These are phyloP conservation scores for Conringia planisiliqua DNA, from an alignment of 345 rosid species.

Conservation along the genomic window DNA sequence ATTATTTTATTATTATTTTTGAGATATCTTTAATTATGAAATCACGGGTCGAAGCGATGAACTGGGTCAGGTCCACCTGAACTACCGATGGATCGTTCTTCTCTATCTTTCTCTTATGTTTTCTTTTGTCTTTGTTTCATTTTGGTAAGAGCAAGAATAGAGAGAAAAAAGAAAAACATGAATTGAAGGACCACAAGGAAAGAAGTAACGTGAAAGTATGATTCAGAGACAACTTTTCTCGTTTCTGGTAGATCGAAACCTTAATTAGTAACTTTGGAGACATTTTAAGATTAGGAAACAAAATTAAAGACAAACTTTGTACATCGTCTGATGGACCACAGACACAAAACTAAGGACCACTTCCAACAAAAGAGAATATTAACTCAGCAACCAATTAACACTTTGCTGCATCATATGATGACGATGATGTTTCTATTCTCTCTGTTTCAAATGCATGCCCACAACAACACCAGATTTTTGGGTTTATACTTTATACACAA, in stretches of 20 bases:
- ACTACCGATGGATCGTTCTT: not conserved
- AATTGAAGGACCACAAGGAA: constrained; percentile 18
- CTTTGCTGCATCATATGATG: constrained; percentile 27
- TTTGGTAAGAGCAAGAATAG: not conserved
- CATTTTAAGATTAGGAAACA: constrained; percentile 20
- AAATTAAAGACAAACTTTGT: constrained; percentile 27
- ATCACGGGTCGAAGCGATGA: not conserved
- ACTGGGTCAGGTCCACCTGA: constrained; percentile 13
- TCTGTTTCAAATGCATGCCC: constrained; percentile 25
- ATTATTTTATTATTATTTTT: not conserved
- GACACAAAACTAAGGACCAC: constrained; percentile 35
- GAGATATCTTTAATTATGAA: too few relatives aligned
- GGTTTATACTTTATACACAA: constrained; percentile 14
- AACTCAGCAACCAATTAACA: constrained; percentile 29
- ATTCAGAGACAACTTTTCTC: constrained; percentile 16
- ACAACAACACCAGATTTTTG: constrained; percentile 22
- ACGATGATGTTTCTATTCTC: constrained; percentile 26
- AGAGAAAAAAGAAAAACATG: not conserved
- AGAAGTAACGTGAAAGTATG: constrained; percentile 10
- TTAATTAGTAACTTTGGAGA: constrained; percentile 16
- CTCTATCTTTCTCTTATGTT: not conserved
- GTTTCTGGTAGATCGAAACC: constrained; percentile 24
- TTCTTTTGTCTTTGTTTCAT: not conserved
- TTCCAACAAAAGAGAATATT: constrained; percentile 33
- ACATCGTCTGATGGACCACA: constrained; percentile 32